Evolutionary conservation across 2,329 filamentous ascomycete genomes (phyloP).

Genomic region (Cryphonectria nitschkei): DNA sequence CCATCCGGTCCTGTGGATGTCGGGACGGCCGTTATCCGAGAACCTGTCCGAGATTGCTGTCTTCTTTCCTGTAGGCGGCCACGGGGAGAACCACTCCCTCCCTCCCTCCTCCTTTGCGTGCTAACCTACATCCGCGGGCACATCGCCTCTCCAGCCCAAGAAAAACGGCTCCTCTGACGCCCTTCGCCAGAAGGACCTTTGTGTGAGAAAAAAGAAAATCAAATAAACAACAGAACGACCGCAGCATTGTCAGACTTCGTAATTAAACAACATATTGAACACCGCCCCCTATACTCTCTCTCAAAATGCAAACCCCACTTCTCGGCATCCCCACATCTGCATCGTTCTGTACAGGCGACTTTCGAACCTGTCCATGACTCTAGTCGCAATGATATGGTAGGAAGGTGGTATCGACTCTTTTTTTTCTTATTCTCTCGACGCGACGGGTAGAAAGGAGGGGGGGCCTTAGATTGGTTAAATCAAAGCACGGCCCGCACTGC

Average conservation of each 20-base stretch:
- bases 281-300: slow-evolving; percentile 38
- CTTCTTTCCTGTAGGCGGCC: slow-evolving; percentile 25
- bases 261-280: slow-evolving; percentile 58
- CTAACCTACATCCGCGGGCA: slow-evolving; percentile 12
- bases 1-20: slow-evolving; percentile 23
- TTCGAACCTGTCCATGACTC: slow-evolving; percentile 20
- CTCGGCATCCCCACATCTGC: slow-evolving; percentile 25
- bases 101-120: slow-evolving; percentile 18
- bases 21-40: slow-evolving; percentile 27
- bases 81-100: slow-evolving; percentile 15
- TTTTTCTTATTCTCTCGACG: slow-evolving; percentile 16
- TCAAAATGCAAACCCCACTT: slow-evolving; percentile 29
- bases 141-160: slow-evolving; percentile 8
- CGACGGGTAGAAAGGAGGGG: slow-evolving; percentile 12
- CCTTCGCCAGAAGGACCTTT: slow-evolving; percentile 27
- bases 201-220: slow-evolving; percentile 14
- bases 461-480: slow-evolving; percentile 17
- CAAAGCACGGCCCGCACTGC: slow-evolving; percentile 23
- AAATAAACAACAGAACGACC: slow-evolving; percentile 22
- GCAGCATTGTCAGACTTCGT: slow-evolving; percentile 30
- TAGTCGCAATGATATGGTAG: slow-evolving; percentile 26
- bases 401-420: slow-evolving; percentile 25
- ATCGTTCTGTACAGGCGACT: slow-evolving; percentile 28
- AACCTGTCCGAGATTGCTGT: slow-evolving; percentile 29
- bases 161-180: slow-evolving; percentile 18